Conservation (phyloP, 2,329 filamentous ascomycete species). For the Alternaria hordeiaustralica region DNA sequence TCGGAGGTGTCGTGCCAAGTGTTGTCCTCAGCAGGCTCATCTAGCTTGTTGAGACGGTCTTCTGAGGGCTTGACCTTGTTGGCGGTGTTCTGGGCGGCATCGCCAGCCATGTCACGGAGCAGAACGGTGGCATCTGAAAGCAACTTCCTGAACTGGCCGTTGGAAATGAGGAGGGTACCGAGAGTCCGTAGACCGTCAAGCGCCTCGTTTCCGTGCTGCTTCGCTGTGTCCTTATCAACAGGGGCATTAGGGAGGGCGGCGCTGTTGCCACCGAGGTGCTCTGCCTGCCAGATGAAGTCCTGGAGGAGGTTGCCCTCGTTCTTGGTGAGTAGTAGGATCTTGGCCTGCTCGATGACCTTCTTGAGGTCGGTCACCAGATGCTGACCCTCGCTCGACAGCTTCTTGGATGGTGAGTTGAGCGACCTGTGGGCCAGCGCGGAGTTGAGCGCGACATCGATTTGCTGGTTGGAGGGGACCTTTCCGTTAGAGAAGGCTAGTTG, state of each 20-base stretch:
- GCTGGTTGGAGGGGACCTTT: constrained; percentile 93
- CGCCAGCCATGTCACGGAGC: constrained; percentile 87
- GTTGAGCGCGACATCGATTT: constrained; percentile 94
- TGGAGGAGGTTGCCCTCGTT: constrained; percentile 94
- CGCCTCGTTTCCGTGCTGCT: constrained; percentile 83
- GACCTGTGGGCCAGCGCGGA: constrained; percentile 77
- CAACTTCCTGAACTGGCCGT: constrained; percentile 94
- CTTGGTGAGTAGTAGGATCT: constrained; percentile 86
- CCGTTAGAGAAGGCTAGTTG: constrained; percentile 79
- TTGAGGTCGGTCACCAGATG: constrained; percentile 78
- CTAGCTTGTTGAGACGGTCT: constrained; percentile 77
- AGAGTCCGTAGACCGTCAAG: constrained; percentile 86
- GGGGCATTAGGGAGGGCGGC: constrained; percentile 69
- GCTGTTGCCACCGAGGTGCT: constrained; percentile 71
- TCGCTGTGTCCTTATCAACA: constrained; percentile 75
- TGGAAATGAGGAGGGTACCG: constrained; percentile 88
- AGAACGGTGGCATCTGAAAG: constrained; percentile 80
- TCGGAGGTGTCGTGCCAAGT: constrained; percentile 90
- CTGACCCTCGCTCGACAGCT: constrained; percentile 83
- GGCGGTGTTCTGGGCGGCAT: constrained; percentile 83
- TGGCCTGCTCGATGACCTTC: constrained; percentile 82
- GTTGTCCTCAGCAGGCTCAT: constrained; percentile 86
- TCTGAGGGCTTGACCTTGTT: constrained; percentile 76
- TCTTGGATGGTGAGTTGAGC: constrained; percentile 72
- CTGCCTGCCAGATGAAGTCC: constrained; percentile 95